Base-by-base conservation (phyloP, 2,329 filamentous ascomycete genomes). In the Alternaria sp. region DNA sequence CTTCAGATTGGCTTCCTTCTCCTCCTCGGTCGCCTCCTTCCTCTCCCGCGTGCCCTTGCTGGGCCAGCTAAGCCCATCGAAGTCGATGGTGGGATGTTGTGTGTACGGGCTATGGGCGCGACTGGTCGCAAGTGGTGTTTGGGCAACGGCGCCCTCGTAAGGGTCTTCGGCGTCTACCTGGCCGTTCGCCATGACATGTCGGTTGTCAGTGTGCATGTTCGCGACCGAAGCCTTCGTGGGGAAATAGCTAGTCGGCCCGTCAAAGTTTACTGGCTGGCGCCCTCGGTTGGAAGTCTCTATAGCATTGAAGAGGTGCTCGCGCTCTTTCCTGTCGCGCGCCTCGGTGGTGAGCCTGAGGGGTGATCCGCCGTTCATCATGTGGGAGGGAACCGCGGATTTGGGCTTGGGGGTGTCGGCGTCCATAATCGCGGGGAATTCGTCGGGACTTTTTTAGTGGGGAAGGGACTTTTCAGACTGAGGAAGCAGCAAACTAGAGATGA, bases 11-110 rank as follows among this genome's bases (percentile, higher is more conserved):
- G 85, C 83, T 62, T 85, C 83, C 47, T 86, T 87, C 72, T 90
- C 82, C 70, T 87, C 85, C 1, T 87, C 85, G 3, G 84, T 86
- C 3, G 86, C 85, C 65, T 88, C 87, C 61, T 87, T 81, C 50
- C 87, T 84, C 67, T 86, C 85, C 49, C 89, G 86, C 2, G 91
- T 93, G 59, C 91, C 91, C 32, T 73, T 81, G 80, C 84, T 85
- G 17, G 85, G 85, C 84, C 85, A 87, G 66, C 84, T 86, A 57
- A 87, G 75, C n/a, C 85, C 84, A 61, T 87, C 83, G 62, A 86
- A 86, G 72, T 87, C 85, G 26, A 86, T 81, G 36, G 83, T 83
- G 15, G 84, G 83, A 50, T 84, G 81, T 55, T 83, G 79, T 9
- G 83, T 84, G 68, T 83, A 85, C 0, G 85, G 85, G 65, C 83